Conservation (phyloP, 208 protist genomes). For the Acanthamoeba lenticulata region DNA sequence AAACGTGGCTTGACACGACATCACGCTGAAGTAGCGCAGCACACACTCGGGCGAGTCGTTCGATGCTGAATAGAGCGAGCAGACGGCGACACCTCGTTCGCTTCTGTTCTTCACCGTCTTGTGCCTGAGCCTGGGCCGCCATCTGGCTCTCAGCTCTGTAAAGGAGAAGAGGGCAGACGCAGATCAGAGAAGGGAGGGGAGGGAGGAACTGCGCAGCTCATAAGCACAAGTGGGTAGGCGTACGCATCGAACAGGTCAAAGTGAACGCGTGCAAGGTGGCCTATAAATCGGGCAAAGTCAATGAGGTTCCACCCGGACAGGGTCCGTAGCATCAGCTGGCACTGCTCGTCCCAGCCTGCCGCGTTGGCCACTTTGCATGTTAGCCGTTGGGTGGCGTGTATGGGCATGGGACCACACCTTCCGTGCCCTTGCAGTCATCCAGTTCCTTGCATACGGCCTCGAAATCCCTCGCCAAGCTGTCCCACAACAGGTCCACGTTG, state of each 20-base stretch:
- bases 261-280: background rate
- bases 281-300: background rate
- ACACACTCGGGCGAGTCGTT: background rate
- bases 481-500: slow-evolving; percentile 53
- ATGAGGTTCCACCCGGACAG: slow-evolving; percentile 27
- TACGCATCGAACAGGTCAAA: background rate
- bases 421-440: slow-evolving; percentile 62
- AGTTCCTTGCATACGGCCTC: background rate
- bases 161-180: background rate
- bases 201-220: no score
- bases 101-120: no score
- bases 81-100: background rate
- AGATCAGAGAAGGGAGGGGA: background rate
- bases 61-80: background rate
- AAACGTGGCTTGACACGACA: background rate
- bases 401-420: background rate
- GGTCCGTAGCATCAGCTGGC: slow-evolving; percentile 17
- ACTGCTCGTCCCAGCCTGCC: slow-evolving; percentile 52
- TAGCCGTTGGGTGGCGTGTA: background rate
- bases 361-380: background rate
- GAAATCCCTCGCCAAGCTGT: background rate
- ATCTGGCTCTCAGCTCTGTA: no score
- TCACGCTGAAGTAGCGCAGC: background rate
- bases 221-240: background rate
- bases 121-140: background rate